phyloP scores from a whole-genome alignment of 768 basidiomycete genomes.

The Crepidotus variabilis region DNA sequence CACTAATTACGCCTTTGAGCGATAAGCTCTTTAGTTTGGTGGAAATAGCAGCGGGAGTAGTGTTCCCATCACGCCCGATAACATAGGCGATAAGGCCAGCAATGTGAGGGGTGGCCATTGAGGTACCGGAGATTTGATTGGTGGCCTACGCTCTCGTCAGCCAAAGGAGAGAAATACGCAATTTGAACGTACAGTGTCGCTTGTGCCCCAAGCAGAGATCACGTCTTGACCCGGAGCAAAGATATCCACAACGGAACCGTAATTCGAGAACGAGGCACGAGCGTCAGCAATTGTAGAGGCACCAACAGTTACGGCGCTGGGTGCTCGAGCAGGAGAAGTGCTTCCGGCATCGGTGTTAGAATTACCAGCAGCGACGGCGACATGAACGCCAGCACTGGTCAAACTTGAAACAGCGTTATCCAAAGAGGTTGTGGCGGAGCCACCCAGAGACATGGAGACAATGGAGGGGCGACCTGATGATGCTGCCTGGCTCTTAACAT shows the following conservation, averaged over 20 bases:
- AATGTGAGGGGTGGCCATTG: slow-evolving; percentile 31
- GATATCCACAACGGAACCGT: slow-evolving; percentile 36
- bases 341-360: slow-evolving; percentile 23
- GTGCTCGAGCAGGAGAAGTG: slow-evolving; percentile 32
- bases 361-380: slow-evolving; percentile 35
- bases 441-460: slow-evolving; percentile 34
- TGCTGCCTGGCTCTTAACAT: slow-evolving; percentile 18
- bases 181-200: slow-evolving; percentile 2
- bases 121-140: slow-evolving; percentile 24
- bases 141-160: slow-evolving; percentile 11
- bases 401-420: slow-evolving; percentile 22
- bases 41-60: slow-evolving; percentile 25
- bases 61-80: slow-evolving; percentile 27
- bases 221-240: slow-evolving; percentile 36
- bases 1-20: slow-evolving; percentile 22
- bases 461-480: slow-evolving; percentile 26
- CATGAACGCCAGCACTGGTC: slow-evolving; percentile 2
- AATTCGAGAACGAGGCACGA: slow-evolving; percentile 36
- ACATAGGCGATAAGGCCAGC: slow-evolving; percentile 35
- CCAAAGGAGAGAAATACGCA: neutral
- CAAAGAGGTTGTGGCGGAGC: slow-evolving; percentile 20
- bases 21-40: slow-evolving; percentile 19
- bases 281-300: slow-evolving; percentile 32
- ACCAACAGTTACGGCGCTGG: slow-evolving; percentile 35
- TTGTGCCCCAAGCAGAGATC: slow-evolving; percentile 26